Conservation (phyloP, 495 filamentous ascomycete species). For the Ascobolus immersus region DNA sequence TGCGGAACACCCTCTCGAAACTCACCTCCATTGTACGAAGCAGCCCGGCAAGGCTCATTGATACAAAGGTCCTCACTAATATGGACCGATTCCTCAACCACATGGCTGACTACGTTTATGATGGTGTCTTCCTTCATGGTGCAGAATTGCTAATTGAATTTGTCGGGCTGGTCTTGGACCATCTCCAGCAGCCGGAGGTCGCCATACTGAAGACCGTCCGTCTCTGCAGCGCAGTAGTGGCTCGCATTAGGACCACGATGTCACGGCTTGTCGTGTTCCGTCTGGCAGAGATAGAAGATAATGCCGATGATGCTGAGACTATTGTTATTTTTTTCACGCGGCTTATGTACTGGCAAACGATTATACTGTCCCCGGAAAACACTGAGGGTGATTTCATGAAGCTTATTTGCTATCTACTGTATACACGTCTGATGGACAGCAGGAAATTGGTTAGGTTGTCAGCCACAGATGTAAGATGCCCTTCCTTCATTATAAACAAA, state of each 20-base stretch:
- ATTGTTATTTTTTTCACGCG: constrained; percentile 48
- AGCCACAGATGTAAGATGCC: constrained; percentile 36
- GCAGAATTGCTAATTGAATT: constrained; percentile 65
- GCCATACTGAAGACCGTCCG: constrained; percentile 57
- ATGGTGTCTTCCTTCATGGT: constrained; percentile 68
- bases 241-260: constrained; percentile 46
- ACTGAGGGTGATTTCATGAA: constrained; percentile 50
- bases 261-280: constrained; percentile 51
- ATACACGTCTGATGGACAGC: constrained; percentile 47
- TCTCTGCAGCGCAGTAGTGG: constrained; percentile 56
- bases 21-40: constrained; percentile 42
- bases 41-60: constrained; percentile 43
- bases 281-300: constrained; percentile 57
- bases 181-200: constrained; percentile 66
- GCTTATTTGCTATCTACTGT: constrained; percentile 71
- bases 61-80: constrained; percentile 66
- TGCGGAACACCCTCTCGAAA: constrained; percentile 46
- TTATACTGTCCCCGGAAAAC: constrained; percentile 52
- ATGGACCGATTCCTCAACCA: constrained; percentile 54
- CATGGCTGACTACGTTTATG: constrained; percentile 68
- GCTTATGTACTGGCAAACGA: constrained; percentile 83
- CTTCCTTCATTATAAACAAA: neutral
- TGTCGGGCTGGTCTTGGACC: constrained; percentile 58
- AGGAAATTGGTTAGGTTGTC: constrained; percentile 40
- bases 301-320: constrained; percentile 27